These are phyloP conservation scores for Ophiostoma perfectum DNA, from an alignment of 2,329 filamentous ascomycete genomes.

Conservation along the genomic window DNA sequence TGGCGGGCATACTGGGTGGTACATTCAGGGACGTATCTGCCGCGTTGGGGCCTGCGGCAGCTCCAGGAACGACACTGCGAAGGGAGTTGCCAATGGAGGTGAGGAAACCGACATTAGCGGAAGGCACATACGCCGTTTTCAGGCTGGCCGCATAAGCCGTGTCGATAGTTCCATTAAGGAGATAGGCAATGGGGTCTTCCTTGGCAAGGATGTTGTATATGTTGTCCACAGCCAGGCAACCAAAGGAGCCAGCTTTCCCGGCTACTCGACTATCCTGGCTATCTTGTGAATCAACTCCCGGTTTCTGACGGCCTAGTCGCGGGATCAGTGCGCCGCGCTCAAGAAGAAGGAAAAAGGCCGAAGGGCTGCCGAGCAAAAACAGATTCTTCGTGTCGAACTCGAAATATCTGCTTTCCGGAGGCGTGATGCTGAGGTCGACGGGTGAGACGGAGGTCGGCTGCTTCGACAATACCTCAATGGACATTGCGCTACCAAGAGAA, in stretches of 20 bases:
- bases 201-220: slow-evolving; percentile 83
- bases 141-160: slow-evolving; percentile 69
- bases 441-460: slow-evolving; percentile 69
- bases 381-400: slow-evolving; percentile 89
- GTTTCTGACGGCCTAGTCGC: slow-evolving; percentile 68
- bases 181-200: slow-evolving; percentile 76
- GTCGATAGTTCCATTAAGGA: slow-evolving; percentile 87
- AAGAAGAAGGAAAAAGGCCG: slow-evolving; percentile 85
- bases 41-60: slow-evolving; percentile 28
- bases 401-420: slow-evolving; percentile 51
- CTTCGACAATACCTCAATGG: slow-evolving; percentile 80
- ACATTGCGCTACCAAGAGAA: slow-evolving; percentile 91
- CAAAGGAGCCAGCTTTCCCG: slow-evolving; percentile 75
- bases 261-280: slow-evolving; percentile 54
- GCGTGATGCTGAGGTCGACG: slow-evolving; percentile 39
- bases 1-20: slow-evolving; percentile 32
- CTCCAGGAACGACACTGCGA: slow-evolving; percentile 55
- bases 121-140: slow-evolving; percentile 73
- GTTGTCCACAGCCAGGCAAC: slow-evolving; percentile 90
- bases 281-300: slow-evolving; percentile 63
- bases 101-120: slow-evolving; percentile 59
- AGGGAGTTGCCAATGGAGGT: slow-evolving; percentile 59
- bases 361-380: slow-evolving; percentile 85
- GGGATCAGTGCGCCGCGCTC: slow-evolving; percentile 69
- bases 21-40: slow-evolving; percentile 28